Percentiles rank a stretch among this genome's conserved stretches.
Evolutionary conservation across 1,284 basidiomycete genomes (phyloP).

Genomic region (Pseudozyma sp.): DNA sequence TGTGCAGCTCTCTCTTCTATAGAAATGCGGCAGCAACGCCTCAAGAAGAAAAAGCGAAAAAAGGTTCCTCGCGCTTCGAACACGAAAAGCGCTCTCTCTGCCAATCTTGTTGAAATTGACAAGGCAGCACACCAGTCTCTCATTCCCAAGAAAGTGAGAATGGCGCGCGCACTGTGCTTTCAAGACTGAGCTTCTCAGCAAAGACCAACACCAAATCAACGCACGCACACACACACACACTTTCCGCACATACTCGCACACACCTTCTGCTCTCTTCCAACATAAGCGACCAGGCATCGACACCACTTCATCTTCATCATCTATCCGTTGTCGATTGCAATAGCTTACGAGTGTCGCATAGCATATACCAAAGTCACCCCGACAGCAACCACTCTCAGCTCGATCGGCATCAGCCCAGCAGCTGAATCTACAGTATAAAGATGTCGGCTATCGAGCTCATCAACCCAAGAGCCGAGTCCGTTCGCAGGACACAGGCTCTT

Average conservation of each 20-base stretch:
- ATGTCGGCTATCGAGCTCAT: constrained; percentile 68
- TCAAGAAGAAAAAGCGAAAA: constrained; percentile 34
- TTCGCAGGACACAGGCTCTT: constrained; percentile 88
- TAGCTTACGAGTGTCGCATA: too few relatives aligned
- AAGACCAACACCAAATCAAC: constrained; percentile 19
- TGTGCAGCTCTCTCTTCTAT: background rate
- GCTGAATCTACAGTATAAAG: background rate
- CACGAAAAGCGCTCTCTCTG: constrained; percentile 12
- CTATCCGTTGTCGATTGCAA: background rate
- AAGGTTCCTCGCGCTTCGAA: constrained; percentile 51
- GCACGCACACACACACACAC: constrained; percentile 9
- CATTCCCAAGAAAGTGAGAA: background rate
- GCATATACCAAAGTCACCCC: background rate
- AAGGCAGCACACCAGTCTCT: too few relatives aligned
- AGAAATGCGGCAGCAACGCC: background rate
- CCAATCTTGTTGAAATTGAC: background rate
- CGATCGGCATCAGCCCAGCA: background rate
- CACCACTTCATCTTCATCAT: background rate
- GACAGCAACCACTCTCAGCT: background rate
- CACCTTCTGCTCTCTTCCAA: background rate
- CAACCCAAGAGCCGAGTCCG: constrained; percentile 81
- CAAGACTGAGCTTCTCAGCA: background rate
- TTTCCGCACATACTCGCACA: constrained; percentile 1
- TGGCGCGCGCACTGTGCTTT: constrained; percentile 8
- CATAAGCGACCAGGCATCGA: background rate